Evolutionary conservation across 106 monocot genomes (phyloP), one percentile per base, ranked within the genome.

Genomic region (Iris macrosiphon): DNA sequence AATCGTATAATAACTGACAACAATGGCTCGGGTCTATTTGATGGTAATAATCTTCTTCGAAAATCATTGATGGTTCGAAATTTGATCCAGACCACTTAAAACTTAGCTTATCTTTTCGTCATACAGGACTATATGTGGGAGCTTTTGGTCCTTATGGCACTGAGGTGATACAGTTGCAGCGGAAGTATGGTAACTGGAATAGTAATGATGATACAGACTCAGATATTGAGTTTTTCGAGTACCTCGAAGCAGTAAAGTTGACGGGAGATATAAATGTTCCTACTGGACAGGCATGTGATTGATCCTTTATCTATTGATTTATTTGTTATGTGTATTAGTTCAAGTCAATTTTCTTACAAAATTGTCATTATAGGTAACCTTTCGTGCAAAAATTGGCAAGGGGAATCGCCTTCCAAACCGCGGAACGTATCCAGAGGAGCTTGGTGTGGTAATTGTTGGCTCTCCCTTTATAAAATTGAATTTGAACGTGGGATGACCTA

Each of bases 361-460:
- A 28, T 55, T 68, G 23, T 46, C 46, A 42, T 53, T 30, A 34
- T 66, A 93, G 93, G 84, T 88, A 17, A 93, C 93, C 17, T 93
- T 93, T 62, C 87, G 93, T 69, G 93, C 93, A 53, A 93, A 81
- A 84, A 84, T 93, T 61, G 88, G 93, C 24, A 84, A 79, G 53
- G 83, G 80, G 15, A 80, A 62, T 57, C 76, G 83, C 28, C 58
- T 63, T 16, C 4, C 37, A 48, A 84, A 93, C 30, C 68, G 67
- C 61, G 88, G 93, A 47, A 61, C 76, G 23, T 93, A 81, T 62
- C 93, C 93, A 9, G 93, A 93, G 47, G 88, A 84, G 63, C 78
- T 93, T 75, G 93, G 93, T 6, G 88, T 88, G 93, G 93, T 93
- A 84, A 67, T 56, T 57, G n/a, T n/a, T n/a, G n/a, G n/a, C n/a